Evolutionary conservation across 768 basidiomycete species (phyloP).

Genomic region (Lactarius tabidus): DNA sequence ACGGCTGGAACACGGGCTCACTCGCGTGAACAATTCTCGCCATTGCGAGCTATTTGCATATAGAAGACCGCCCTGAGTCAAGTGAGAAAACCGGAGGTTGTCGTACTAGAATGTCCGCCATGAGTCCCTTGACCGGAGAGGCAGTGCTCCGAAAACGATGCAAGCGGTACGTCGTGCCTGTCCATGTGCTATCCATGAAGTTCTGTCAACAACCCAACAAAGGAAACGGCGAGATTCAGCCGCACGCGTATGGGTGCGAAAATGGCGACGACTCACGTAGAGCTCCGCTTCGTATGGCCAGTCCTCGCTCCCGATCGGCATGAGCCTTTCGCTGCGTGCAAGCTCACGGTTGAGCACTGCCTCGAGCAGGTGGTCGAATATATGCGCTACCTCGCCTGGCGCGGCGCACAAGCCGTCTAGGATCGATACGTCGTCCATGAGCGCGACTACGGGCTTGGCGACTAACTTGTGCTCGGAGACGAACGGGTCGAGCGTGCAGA

Average conservation of each 20-base stretch:
- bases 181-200: slow-evolving; percentile 42
- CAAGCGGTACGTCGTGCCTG: slow-evolving; percentile 64
- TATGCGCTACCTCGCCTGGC: slow-evolving; percentile 66
- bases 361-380: slow-evolving; percentile 76
- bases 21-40: slow-evolving; percentile 63
- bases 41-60: slow-evolving; percentile 51
- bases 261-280: slow-evolving; percentile 50
- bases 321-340: slow-evolving; percentile 46
- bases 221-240: slow-evolving; percentile 5
- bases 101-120: slow-evolving; percentile 74
- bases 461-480: slow-evolving; percentile 61
- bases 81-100: background rate
- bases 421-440: slow-evolving; percentile 53
- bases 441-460: slow-evolving; percentile 75
- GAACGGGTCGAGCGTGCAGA: slow-evolving; percentile 63
- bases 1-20: slow-evolving; percentile 49
- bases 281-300: slow-evolving; percentile 75
- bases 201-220: slow-evolving; percentile 40
- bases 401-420: slow-evolving; percentile 51
- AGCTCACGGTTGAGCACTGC: slow-evolving; percentile 62
- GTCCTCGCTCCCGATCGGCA: slow-evolving; percentile 55
- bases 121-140: slow-evolving; percentile 81
- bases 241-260: background rate
- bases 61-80: background rate
- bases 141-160: too few relatives aligned